Evolutionary conservation across 352 stramenopile species (phyloP).

Genomic region (Phytophthora syringae): DNA sequence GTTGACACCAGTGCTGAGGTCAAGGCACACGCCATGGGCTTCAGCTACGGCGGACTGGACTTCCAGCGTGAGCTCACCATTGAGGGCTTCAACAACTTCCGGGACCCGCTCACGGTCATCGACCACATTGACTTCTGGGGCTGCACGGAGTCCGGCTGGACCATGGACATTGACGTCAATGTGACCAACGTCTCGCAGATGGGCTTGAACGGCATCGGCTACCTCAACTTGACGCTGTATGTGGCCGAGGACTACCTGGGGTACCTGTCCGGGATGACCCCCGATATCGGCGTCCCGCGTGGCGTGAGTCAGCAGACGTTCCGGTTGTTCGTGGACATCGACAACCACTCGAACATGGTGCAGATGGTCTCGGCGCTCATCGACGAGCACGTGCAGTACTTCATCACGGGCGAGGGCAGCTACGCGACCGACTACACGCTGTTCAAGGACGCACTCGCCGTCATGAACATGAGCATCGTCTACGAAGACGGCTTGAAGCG

Average conservation of each 20-base stretch:
- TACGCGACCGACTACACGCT: constrained; percentile 48
- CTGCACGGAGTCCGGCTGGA: constrained; percentile 39
- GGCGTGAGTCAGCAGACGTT: constrained; percentile 45
- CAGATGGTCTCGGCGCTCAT: constrained; percentile 55
- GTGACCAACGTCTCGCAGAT: constrained; percentile 61
- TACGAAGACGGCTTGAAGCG: constrained; percentile 50
- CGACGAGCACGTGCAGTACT: constrained; percentile 52
- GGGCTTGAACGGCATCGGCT: constrained; percentile 60
- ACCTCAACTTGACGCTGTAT: constrained; percentile 76
- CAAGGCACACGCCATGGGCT: constrained; percentile 53
- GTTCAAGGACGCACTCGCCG: constrained; percentile 46
- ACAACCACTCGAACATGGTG: constrained; percentile 34
- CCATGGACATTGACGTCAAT: constrained; percentile 67
- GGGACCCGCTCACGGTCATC: constrained; percentile 48
- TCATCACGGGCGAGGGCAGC: constrained; percentile 52
- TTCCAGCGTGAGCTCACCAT: constrained; percentile 60
- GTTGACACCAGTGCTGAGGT: constrained; percentile 52
- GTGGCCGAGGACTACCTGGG: constrained; percentile 64
- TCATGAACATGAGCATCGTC: constrained; percentile 66
- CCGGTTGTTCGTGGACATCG: constrained; percentile 33
- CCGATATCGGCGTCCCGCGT: constrained; percentile 51
- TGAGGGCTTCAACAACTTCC: constrained; percentile 66
- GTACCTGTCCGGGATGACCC: constrained; percentile 49
- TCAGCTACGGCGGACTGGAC: constrained; percentile 62
- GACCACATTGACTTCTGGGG: constrained; percentile 64